A percentile compares a stretch with the other conserved stretches of the same genome.
These are phyloP conservation scores for Aspergillus haitiensis DNA, from an alignment of 495 filamentous ascomycete genomes.

Conservation along the genomic window DNA sequence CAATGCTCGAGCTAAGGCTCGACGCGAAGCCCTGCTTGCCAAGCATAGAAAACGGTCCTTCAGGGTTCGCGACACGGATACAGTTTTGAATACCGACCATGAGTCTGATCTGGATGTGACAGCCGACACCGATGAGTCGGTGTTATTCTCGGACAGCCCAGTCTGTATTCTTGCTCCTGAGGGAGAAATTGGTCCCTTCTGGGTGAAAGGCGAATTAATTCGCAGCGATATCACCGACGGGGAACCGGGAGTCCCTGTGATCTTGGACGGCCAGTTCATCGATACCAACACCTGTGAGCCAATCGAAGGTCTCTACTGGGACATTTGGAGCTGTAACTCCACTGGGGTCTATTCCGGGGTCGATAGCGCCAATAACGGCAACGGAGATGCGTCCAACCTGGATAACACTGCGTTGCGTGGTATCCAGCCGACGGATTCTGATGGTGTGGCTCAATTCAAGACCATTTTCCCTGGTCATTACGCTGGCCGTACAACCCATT, in stretches of 20 bases:
- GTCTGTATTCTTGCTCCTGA: slow-evolving; percentile 31
- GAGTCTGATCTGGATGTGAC: slow-evolving; percentile 21
- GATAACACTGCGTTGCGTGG: slow-evolving; percentile 54
- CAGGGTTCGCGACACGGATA: slow-evolving; percentile 22
- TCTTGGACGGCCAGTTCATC: slow-evolving; percentile 56
- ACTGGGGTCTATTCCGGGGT: slow-evolving; percentile 53
- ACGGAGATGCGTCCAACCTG: slow-evolving; percentile 37
- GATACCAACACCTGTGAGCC: slow-evolving; percentile 54
- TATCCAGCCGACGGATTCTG: slow-evolving; percentile 46
- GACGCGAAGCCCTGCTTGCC: slow-evolving; percentile 24
- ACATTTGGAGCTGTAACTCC: slow-evolving; percentile 59
- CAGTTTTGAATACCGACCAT: slow-evolving; percentile 20
- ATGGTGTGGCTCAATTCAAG: slow-evolving; percentile 51
- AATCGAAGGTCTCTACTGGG: slow-evolving; percentile 47
- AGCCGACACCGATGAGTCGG: slow-evolving; percentile 20
- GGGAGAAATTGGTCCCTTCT: slow-evolving; percentile 34
- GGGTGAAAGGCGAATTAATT: slow-evolving; percentile 48
- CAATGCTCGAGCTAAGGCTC: slow-evolving; percentile 26
- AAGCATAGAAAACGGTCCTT: slow-evolving; percentile 21
- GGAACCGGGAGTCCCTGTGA: slow-evolving; percentile 49
- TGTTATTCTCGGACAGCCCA: slow-evolving; percentile 27
- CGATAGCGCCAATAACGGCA: slow-evolving; percentile 23
- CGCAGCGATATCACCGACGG: slow-evolving; percentile 50
- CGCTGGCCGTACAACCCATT: slow-evolving; percentile 48
- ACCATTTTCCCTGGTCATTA: slow-evolving; percentile 58